Base-by-base conservation (phyloP, 768 basidiomycete species). In the Chlorophyllum brunneum region DNA sequence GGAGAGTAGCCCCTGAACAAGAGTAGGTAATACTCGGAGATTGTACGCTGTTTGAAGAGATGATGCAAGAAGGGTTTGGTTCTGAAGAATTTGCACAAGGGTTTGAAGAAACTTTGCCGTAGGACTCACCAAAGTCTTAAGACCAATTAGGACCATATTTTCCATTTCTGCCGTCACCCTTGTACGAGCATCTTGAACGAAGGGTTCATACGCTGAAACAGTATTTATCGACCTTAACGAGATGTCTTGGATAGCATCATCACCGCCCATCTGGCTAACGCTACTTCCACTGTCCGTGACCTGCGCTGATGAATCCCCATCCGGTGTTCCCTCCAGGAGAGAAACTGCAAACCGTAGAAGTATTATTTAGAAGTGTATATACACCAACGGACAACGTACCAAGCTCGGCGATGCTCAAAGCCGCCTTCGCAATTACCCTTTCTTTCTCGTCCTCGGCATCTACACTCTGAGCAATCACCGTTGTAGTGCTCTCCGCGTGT, bases 31-130 rank as follows among this genome's bases (percentile, higher is more conserved):
- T 13, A 90, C 80, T 24, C 87, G 79, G 11, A 99, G 80, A 64
- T 98, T 99, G 68, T 92, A 89, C 3, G 95, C 94, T 1, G 93
- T 98, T 74, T 98, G 97, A 10, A 99, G 76, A 0, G 95, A 92
- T 1, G 92, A 94, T 0, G 95, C 92, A 1, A 99, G 78, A 15
- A 95, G 69, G 1, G 92, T 83, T 69, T 92, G 93, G 61, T 98
- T 89, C 94, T 97, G 57, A 33, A 50, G 48, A 34, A 15, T 56
- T 23, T 52, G 44, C 37, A 37, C 13, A 18, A 30, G 29, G 24
- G 33, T 37, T 30, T 38, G 43, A n/a, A 20, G 49, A 48, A 51
- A 5, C 8, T 13, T 4, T 2, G 3, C 24, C 42, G 16, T 3
- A 9, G n/a, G 22, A 74, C 85, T 49, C 57, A 95, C 95, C 54